phyloP scores from a whole-genome alignment of 1,139 yeast species.

The Dujonia santamariae region DNA sequence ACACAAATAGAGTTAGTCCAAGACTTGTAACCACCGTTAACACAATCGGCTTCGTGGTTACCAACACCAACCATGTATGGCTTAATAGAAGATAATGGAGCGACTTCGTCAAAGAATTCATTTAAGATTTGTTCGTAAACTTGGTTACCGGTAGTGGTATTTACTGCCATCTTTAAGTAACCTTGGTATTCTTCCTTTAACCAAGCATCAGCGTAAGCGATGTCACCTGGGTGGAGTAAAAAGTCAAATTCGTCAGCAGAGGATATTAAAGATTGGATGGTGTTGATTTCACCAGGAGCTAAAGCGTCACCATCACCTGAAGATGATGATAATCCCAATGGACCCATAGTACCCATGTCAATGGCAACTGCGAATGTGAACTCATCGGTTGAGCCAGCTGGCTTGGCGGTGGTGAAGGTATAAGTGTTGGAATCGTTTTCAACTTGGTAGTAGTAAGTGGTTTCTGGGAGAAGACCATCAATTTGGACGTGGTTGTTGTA shows the following conservation, averaged over 20 bases:
- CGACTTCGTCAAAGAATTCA: constrained; percentile 8
- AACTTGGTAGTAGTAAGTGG: constrained; percentile 11
- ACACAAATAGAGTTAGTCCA: constrained; percentile 10
- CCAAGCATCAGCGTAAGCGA: constrained; percentile 12
- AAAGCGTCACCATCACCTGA: constrained; percentile 8
- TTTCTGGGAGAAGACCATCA: constrained; percentile 8
- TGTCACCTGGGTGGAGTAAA: constrained; percentile 11
- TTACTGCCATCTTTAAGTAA: constrained; percentile 9
- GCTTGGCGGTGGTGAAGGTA: constrained; percentile 9
- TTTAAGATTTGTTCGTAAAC: constrained; percentile 11
- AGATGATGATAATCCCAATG: constrained; percentile 10
- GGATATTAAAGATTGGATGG: constrained; percentile 8
- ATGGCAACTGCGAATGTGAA: constrained; percentile 9
- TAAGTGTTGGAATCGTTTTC: constrained; percentile 8
- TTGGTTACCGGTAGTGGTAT: constrained; percentile 8
- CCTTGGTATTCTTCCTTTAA: constrained; percentile 9
- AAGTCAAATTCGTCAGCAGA: constrained; percentile 8
- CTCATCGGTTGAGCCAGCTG: constrained; percentile 8
- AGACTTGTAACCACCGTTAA: constrained; percentile 8
- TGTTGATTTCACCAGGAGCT: constrained; percentile 9
- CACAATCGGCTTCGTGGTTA: constrained; percentile 12
- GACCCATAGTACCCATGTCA: constrained; percentile 12
- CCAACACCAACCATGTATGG: constrained; percentile 11
- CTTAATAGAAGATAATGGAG: constrained; percentile 8
- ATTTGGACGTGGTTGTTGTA: constrained; percentile 10